Evolutionary conservation across 176 grass and related monocot species (phyloP).

Genomic region (Musa acuminata): DNA sequence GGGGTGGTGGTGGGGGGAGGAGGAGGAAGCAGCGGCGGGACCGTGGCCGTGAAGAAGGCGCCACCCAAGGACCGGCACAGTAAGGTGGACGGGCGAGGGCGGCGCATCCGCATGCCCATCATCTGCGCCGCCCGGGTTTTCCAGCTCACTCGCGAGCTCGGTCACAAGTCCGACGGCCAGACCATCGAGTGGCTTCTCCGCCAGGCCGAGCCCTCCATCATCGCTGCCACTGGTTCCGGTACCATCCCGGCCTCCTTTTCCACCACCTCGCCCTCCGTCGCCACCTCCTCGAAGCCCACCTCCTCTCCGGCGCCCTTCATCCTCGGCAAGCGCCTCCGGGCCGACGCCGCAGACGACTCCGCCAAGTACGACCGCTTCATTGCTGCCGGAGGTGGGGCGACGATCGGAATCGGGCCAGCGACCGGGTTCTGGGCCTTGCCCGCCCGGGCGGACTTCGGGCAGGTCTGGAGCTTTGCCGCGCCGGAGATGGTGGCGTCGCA

Average conservation of each 20-base stretch:
- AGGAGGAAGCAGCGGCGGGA: neutral
- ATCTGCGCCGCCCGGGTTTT: constrained; percentile 21
- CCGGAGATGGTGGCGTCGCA: constrained; percentile 10
- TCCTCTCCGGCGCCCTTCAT: constrained; percentile 10
- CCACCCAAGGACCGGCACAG: constrained; percentile 17
- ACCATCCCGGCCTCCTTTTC: constrained; percentile 15
- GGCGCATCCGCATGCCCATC: constrained; percentile 23
- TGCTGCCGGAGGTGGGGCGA: neutral
- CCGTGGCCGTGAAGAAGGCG: neutral
- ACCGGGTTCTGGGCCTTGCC: constrained; percentile 19
- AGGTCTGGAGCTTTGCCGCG: constrained; percentile 16
- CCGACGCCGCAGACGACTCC: neutral
- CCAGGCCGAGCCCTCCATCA: constrained; percentile 22
- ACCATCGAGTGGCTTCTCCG: constrained; percentile 25
- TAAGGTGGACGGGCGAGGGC: constrained; percentile 17
- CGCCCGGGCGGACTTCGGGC: constrained; percentile 9
- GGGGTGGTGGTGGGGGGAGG: neutral
- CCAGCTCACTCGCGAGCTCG: constrained; percentile 24
- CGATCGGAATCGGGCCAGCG: neutral
- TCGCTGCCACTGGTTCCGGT: constrained; percentile 16
- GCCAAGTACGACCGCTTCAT: neutral
- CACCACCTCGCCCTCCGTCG: neutral
- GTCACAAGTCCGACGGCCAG: constrained; percentile 22
- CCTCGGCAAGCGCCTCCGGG: constrained; percentile 20
- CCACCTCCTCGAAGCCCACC: neutral